These are phyloP conservation scores for Monascus purpureus DNA, from an alignment of 495 filamentous ascomycete species.

Conservation along the genomic window DNA sequence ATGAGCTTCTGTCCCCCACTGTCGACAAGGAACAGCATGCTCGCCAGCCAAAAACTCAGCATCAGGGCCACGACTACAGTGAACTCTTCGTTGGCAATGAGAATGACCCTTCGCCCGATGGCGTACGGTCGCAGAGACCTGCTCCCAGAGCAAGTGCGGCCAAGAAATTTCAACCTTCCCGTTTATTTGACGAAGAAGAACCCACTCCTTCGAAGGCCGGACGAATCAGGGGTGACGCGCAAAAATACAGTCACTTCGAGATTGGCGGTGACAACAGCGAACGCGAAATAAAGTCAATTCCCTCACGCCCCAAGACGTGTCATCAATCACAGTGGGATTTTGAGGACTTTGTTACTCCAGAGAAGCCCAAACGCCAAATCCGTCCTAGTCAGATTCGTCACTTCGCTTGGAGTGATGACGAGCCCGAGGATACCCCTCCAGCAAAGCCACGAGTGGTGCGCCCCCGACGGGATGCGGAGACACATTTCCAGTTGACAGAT, in stretches of 20 bases:
- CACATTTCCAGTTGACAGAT: slow-evolving; percentile 65
- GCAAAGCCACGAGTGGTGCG: slow-evolving; percentile 41
- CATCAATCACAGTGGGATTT: slow-evolving; percentile 67
- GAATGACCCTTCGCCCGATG: slow-evolving; percentile 18
- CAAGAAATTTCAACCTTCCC: slow-evolving; percentile 55
- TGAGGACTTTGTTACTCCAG: slow-evolving; percentile 69
- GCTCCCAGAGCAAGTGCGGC: slow-evolving; percentile 51
- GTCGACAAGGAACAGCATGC: slow-evolving; percentile 22
- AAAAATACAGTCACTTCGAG: slow-evolving; percentile 80
- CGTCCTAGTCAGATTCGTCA: slow-evolving; percentile 46
- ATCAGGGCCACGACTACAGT: slow-evolving; percentile 44
- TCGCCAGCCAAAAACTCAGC: slow-evolving; percentile 22
- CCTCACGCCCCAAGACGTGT: slow-evolving; percentile 39
- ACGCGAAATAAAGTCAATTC: slow-evolving; percentile 21
- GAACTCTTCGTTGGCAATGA: slow-evolving; percentile 49
- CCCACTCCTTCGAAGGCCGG: slow-evolving; percentile 17
- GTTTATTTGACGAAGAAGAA: slow-evolving; percentile 50
- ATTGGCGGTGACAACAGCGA: slow-evolving; percentile 47
- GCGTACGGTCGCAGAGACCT: slow-evolving; percentile 32
- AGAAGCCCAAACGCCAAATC: slow-evolving; percentile 45
- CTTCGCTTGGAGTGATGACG: slow-evolving; percentile 59
- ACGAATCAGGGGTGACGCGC: slow-evolving; percentile 47
- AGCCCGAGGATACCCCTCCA: slow-evolving; percentile 46
- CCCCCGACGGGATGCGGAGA: slow-evolving; percentile 61
- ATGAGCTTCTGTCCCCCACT: slow-evolving; percentile 21